Evolutionary conservation across 2,329 filamentous ascomycete genomes (phyloP).

Genomic region (Akanthomyces muscarius): DNA sequence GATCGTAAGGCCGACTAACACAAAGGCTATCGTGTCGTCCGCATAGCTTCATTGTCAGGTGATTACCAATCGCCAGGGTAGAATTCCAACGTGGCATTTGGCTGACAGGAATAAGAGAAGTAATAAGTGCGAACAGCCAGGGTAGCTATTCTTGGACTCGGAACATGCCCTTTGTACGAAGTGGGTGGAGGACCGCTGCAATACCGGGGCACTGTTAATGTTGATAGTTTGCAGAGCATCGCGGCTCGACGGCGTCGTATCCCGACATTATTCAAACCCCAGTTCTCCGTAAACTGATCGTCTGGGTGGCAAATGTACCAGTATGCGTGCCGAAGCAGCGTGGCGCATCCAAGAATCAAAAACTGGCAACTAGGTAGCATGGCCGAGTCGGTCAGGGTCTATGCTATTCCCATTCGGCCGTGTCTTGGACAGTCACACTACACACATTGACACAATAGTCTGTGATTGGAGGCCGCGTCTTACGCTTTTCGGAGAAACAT

Average conservation of each 20-base stretch:
- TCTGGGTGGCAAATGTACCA: no score
- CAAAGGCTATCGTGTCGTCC: slow-evolving; percentile 2
- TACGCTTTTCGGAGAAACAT: not conserved
- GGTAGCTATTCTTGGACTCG: not conserved
- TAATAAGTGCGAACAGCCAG: not conserved
- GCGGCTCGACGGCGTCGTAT: not conserved
- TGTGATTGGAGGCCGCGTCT: not conserved
- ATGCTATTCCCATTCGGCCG: not conserved
- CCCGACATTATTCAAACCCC: not conserved
- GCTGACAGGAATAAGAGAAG: not conserved
- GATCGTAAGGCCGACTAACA: slow-evolving; percentile 1
- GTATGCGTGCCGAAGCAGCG: no score
- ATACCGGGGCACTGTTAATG: not conserved
- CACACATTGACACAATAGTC: not conserved
- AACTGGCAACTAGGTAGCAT: not conserved
- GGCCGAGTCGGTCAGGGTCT: not conserved
- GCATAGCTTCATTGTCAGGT: slow-evolving; percentile 15
- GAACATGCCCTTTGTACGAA: not conserved
- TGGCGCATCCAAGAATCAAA: no score
- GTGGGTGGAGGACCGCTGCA: not conserved
- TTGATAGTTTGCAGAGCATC: not conserved
- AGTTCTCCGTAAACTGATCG: not conserved
- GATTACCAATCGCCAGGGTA: slow-evolving; percentile 6
- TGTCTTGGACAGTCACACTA: not conserved
- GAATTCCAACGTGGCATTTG: not conserved